A percentile compares a stretch with the other conserved stretches of the same genome.
phyloP scores from a whole-genome alignment of 192 early-diverging fungal genomes.

The Umbelopsis ramanniana region DNA sequence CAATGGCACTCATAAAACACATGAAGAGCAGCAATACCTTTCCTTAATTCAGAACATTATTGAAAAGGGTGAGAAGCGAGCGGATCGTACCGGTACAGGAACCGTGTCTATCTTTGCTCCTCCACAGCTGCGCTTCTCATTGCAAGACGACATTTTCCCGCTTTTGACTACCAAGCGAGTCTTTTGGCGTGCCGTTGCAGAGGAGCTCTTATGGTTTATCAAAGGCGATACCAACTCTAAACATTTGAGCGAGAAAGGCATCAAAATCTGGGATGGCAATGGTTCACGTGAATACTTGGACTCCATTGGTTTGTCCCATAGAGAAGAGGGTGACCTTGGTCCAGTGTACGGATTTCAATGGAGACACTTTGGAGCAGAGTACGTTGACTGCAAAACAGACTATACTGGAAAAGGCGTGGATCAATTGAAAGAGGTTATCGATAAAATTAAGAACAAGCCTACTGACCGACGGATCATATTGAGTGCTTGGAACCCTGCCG shows the following conservation, averaged over 20 bases:
- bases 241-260: slow-evolving; percentile 73
- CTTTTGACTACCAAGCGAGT: slow-evolving; percentile 96
- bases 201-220: slow-evolving; percentile 97
- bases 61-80: slow-evolving; percentile 69
- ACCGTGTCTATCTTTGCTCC: slow-evolving; percentile 86
- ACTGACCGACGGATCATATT: slow-evolving; percentile 92
- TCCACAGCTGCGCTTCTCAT: slow-evolving; percentile 82
- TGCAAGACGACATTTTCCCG: slow-evolving; percentile 78
- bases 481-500: slow-evolving; percentile 97
- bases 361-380: slow-evolving; percentile 97
- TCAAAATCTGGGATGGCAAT: slow-evolving; percentile 91
- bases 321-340: slow-evolving; percentile 88
- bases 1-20: slow-evolving; percentile 20
- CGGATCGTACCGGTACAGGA: slow-evolving; percentile 91
- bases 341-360: slow-evolving; percentile 99
- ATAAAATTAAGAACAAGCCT: slow-evolving; percentile 84
- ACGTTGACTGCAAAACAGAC: slow-evolving; percentile 79
- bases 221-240: slow-evolving; percentile 84
- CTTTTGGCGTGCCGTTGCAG: slow-evolving; percentile 86
- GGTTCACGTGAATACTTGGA: slow-evolving; percentile 92
- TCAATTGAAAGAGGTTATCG: slow-evolving; percentile 86
- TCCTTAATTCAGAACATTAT: slow-evolving; percentile 75
- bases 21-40: slow-evolving; percentile 91
- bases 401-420: slow-evolving; percentile 94
- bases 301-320: slow-evolving; percentile 70